phyloP scores from a whole-genome alignment of 2,329 filamentous ascomycete genomes.

The Fusarium falciforme region DNA sequence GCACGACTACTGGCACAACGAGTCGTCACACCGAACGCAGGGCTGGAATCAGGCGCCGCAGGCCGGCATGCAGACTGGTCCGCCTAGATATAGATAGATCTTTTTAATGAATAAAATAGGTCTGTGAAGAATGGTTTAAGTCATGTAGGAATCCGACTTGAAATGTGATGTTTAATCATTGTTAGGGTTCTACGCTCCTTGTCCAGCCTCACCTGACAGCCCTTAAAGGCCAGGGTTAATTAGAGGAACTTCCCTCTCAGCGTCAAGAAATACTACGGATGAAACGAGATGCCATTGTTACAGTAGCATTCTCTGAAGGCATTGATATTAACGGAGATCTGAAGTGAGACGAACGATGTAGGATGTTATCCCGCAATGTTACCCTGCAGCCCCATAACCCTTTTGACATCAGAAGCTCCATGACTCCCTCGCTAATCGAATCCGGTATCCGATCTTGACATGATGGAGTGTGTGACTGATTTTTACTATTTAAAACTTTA shows the following conservation, averaged over 20 bases:
- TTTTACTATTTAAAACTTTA: not conserved
- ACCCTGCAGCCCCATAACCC: not conserved
- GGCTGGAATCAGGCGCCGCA: conserved; percentile 16
- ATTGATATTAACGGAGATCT: not conserved
- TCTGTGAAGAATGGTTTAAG: not conserved
- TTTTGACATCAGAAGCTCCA: not conserved
- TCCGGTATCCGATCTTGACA: not conserved
- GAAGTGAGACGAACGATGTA: not conserved
- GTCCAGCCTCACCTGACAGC: not conserved
- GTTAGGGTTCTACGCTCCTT: not conserved
- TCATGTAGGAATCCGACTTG: too few species aligned
- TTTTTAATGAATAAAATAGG: not conserved
- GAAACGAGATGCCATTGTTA: not conserved
- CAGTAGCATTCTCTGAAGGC: not conserved
- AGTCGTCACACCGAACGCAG: conserved; percentile 6
- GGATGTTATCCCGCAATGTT: not conserved
- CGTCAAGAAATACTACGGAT: not conserved
- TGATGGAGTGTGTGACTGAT: not conserved
- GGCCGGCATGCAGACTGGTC: conserved; percentile 1
- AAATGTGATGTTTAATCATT: not conserved
- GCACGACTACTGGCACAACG: conserved; percentile 31
- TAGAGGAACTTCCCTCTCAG: not conserved
- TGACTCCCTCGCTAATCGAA: not conserved
- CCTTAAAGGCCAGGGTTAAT: not conserved
- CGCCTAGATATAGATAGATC: conserved; percentile 24